Evolutionary conservation across 1,284 basidiomycete genomes (phyloP), one percentile per base, ranked within the genome.

Genomic region (Leccinum proliferum): DNA sequence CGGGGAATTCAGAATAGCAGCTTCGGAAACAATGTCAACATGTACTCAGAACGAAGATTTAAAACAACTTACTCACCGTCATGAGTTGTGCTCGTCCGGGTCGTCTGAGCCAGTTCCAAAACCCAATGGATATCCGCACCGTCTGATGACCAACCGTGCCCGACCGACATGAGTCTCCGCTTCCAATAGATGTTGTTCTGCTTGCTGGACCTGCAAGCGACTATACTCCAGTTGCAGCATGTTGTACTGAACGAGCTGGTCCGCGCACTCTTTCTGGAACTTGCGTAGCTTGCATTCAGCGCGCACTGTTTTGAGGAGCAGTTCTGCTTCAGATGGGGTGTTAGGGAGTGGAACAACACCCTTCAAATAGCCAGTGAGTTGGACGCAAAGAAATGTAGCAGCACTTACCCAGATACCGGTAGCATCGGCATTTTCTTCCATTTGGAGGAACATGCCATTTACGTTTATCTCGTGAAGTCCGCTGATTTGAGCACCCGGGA

Each of bases 231-330:
- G 18, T 43, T 18, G 21, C 10, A 63, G 11, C 11, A 35, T 3
- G 18, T 60, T 53, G 37, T 5, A 63, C 5, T 52, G 59, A 21
- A 63, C 59, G 4, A 57, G 55, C 8, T 60, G 61, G 11, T 62
- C 58, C 3, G 29, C 61, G 39, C 12, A n/a, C 6, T 60, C 21
- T 50, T 62, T 62, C 35, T 52, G 43, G n/a, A 62, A 18, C 58
- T 41, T 57, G 37, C n/a, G 6, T 5, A 57, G 32, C 48, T 60
- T 63, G 29, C 62, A 62, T n/a, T 62, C 35, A 2, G 58, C 58
- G 46, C 32, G n/a, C 10, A 25, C 62, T 7, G 62, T 21, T 21
- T 60, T 58, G 12, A 62, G 18, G 43, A 56, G 58, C 0, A 62
- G 55, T 29, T 62, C 25, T 32, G 58, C 55, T 25, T 62, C 53